These are phyloP conservation scores for Teratosphaeria gauchensis DNA, from an alignment of 2,329 filamentous ascomycete genomes.

Conservation along the genomic window DNA sequence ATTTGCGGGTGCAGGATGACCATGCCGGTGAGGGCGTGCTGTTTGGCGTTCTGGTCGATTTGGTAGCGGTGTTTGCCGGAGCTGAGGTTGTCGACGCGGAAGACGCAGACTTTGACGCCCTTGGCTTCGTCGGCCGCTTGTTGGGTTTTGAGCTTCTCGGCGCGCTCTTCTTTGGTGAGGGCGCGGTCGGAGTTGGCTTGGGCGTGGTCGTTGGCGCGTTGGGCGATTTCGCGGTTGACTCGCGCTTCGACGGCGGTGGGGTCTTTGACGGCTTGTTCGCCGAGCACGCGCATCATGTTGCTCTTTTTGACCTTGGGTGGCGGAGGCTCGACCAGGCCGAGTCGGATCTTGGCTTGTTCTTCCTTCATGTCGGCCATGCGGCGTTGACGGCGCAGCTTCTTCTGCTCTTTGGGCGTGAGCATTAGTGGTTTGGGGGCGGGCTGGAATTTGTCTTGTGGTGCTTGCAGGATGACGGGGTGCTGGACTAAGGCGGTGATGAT, in stretches of 20 bases:
- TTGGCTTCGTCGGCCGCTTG: constrained; percentile 82
- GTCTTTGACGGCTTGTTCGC: constrained; percentile 87
- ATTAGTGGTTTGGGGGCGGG: constrained; percentile 81
- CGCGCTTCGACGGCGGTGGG: constrained; percentile 93
- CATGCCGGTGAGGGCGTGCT: constrained; percentile 76
- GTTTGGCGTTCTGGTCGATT: constrained; percentile 83
- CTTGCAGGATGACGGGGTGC: constrained; percentile 82
- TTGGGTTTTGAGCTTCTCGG: constrained; percentile 71
- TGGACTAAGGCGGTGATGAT: constrained; percentile 89
- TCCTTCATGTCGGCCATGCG: constrained; percentile 92
- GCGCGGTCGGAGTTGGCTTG: constrained; percentile 73
- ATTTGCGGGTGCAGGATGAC: constrained; percentile 85
- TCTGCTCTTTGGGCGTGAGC: constrained; percentile 81
- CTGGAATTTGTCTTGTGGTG: constrained; percentile 77
- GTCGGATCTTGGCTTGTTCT: constrained; percentile 86
- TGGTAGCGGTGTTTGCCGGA: constrained; percentile 91
- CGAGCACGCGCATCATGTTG: constrained; percentile 94
- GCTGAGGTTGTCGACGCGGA: constrained; percentile 78
- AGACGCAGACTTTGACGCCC: constrained; percentile 77
- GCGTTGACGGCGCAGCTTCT: constrained; percentile 79
- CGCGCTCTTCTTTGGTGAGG: constrained; percentile 75
- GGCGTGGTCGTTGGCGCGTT: constrained; percentile 71
- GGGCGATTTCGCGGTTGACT: constrained; percentile 85
- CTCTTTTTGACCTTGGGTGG: constrained; percentile 95
- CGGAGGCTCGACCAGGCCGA: constrained; percentile 81